Conservation (phyloP, 306 rosid genomes). For the Pyrus communis region DNA sequence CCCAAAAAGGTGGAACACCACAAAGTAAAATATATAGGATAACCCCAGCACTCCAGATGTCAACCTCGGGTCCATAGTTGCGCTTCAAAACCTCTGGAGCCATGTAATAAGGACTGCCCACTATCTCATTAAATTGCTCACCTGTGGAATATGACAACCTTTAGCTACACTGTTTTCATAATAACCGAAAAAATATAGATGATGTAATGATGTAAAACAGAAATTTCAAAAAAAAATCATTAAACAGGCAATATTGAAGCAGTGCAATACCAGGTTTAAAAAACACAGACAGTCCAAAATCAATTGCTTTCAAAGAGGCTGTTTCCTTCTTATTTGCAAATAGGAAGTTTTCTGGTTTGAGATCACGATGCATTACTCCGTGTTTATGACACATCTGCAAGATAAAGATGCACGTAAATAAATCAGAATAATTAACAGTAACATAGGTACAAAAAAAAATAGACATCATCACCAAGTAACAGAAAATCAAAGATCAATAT, state of each 20-base stretch:
- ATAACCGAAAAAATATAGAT: not conserved
- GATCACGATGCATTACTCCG: conserved; percentile 65
- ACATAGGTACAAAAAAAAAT: not conserved
- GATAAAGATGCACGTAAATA: conserved; percentile 8
- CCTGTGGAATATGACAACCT: conserved; percentile 22
- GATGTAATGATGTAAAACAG: not conserved
- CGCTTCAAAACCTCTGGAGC: conserved; percentile 85
- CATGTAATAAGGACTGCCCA: conserved; percentile 85
- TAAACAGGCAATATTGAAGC: not conserved
- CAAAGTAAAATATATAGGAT: conserved; percentile 71
- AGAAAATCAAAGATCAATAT: not conserved
- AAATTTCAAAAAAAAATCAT: not conserved
- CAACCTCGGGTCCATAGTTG: conserved; percentile 77
- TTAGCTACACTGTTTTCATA: not conserved
- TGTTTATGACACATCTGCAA: conserved; percentile 47
- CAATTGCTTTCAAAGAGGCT: conserved; percentile 50
- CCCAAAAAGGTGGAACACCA: conserved; percentile 93
- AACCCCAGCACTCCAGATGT: conserved; percentile 91
- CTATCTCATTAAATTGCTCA: conserved; percentile 48
- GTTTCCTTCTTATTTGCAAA: conserved; percentile 55
- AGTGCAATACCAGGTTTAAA: conserved; percentile 40
- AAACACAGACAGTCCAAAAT: conserved; percentile 51
- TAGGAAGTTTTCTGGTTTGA: conserved; percentile 53
- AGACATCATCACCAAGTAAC: not conserved
- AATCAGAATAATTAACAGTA: not conserved